A percentile compares a stretch with the other conserved stretches of the same genome.
These are phyloP conservation scores for Pholiota conissans DNA, from an alignment of 768 basidiomycete genomes.

Conservation along the genomic window DNA sequence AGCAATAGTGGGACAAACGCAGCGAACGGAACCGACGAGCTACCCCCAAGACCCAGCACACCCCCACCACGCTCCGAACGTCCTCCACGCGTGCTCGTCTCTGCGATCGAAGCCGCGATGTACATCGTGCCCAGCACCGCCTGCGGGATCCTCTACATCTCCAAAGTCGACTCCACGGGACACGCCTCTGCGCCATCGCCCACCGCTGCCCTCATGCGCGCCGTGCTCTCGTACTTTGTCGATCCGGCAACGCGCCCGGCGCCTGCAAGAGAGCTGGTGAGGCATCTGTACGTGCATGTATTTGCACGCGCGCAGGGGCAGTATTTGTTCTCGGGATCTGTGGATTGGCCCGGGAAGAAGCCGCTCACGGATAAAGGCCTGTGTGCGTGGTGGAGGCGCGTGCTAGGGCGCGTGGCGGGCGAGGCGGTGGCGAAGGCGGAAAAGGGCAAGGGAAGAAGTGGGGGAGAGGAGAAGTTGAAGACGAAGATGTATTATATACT, in stretches of 20 bases:
- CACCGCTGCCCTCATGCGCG: conserved; percentile 65
- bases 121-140: conserved; percentile 73
- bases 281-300: conserved; percentile 76
- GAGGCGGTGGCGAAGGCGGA: conserved; percentile 28
- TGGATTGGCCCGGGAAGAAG: conserved; percentile 65
- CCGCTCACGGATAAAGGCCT: conserved; percentile 77
- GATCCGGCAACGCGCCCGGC: conserved; percentile 64
- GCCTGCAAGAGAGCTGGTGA: conserved; percentile 43
- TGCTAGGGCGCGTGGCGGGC: conserved; percentile 57
- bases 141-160: conserved; percentile 80
- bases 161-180: conserved; percentile 94
- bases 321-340: conserved; percentile 92
- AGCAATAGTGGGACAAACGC: not conserved
- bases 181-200: conserved; percentile 65
- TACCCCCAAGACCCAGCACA: not conserved
- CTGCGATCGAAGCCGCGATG: conserved; percentile 76
- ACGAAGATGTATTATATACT: conserved; percentile 56
- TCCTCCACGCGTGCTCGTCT: conserved; percentile 60
- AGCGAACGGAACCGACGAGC: conserved; percentile 1
- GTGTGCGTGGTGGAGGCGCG: conserved; percentile 91
- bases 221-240: conserved; percentile 65
- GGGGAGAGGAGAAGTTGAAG: conserved; percentile 16
- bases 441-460: conserved; percentile 10
- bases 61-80: not conserved
- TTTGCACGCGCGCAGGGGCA: conserved; percentile 90